Conservation (phyloP, 2,329 filamentous ascomycete genomes). For the Scedosporium boydii region DNA sequence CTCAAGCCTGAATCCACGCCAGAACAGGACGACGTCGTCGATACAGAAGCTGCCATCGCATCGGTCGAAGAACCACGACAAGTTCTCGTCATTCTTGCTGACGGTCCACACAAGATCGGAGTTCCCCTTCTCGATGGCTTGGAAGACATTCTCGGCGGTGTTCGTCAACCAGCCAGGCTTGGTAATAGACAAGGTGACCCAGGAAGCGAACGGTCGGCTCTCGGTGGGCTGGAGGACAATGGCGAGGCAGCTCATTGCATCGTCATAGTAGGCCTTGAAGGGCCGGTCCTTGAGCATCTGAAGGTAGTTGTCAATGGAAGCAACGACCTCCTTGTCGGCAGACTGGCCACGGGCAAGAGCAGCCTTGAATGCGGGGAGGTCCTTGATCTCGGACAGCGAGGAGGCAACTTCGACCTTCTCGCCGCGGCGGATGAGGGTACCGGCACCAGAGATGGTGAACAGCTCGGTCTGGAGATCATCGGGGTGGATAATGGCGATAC, state of each 20-base stretch:
- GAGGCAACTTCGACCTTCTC: constrained; percentile 75
- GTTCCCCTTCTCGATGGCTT: constrained; percentile 87
- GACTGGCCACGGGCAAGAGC: constrained; percentile 75
- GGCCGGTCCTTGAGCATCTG: constrained; percentile 65
- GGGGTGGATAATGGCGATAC: constrained; percentile 94
- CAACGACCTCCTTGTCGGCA: constrained; percentile 57
- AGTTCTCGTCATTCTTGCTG: constrained; percentile 88
- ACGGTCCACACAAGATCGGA: constrained; percentile 93
- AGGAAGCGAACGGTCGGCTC: constrained; percentile 62
- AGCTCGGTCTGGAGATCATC: constrained; percentile 93
- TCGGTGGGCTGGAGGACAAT: constrained; percentile 70
- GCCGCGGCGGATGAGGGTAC: constrained; percentile 83
- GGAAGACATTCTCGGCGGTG: constrained; percentile 90
- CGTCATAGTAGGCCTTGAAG: constrained; percentile 93
- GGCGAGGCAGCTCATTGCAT: constrained; percentile 84
- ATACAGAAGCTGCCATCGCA: constrained; percentile 83
- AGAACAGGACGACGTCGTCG: constrained; percentile 87
- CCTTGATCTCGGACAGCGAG: constrained; percentile 63
- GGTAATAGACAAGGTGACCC: constrained; percentile 86
- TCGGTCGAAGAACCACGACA: constrained; percentile 98
- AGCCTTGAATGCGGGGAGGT: constrained; percentile 68
- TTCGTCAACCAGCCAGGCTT: constrained; percentile 93
- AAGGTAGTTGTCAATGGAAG: constrained; percentile 80
- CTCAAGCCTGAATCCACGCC: constrained; percentile 68
- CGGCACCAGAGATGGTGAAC: constrained; percentile 91